phyloP scores from a whole-genome alignment of 1,284 basidiomycete genomes.

The Gymnopus androsaceus region DNA sequence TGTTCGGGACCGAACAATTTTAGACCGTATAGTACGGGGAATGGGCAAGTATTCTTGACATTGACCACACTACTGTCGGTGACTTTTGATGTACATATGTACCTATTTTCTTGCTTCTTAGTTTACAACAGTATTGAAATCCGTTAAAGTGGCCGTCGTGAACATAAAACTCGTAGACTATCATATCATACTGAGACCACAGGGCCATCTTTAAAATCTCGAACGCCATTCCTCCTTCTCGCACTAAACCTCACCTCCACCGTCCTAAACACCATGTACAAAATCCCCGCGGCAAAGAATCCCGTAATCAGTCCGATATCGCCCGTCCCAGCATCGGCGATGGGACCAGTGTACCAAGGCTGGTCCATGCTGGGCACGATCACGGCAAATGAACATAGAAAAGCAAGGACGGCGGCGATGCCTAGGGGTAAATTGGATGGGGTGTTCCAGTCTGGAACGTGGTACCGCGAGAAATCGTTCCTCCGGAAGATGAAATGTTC shows the following conservation, averaged over 20 bases:
- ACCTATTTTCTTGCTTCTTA: too few relatives aligned
- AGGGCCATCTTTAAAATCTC: too few relatives aligned
- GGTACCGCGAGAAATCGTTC: constrained; percentile 1
- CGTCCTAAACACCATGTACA: constrained; percentile 40
- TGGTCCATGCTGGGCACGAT: constrained; percentile 63
- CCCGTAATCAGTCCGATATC: constrained; percentile 58
- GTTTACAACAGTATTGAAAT: too few relatives aligned
- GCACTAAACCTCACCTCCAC: constrained; percentile 31
- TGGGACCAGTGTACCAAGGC: constrained; percentile 50
- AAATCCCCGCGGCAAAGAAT: constrained; percentile 39
- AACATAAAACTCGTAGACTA: too few relatives aligned
- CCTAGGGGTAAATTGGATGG: not conserved
- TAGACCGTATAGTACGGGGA: too few relatives aligned
- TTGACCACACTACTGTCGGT: too few relatives aligned
- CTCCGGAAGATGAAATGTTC: constrained; percentile 1
- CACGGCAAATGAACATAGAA: constrained; percentile 38
- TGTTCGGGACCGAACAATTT: too few relatives aligned
- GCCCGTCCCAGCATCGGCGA: constrained; percentile 46
- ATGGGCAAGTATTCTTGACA: too few relatives aligned
- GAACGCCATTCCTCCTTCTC: constrained; percentile 9
- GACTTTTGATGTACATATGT: too few relatives aligned
- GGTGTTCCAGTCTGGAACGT: not conserved
- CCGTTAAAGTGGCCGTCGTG: too few relatives aligned
- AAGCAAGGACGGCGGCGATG: not conserved
- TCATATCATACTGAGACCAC: too few relatives aligned